Conservation (phyloP, 768 basidiomycete genomes). For the Daedalea quercina region DNA sequence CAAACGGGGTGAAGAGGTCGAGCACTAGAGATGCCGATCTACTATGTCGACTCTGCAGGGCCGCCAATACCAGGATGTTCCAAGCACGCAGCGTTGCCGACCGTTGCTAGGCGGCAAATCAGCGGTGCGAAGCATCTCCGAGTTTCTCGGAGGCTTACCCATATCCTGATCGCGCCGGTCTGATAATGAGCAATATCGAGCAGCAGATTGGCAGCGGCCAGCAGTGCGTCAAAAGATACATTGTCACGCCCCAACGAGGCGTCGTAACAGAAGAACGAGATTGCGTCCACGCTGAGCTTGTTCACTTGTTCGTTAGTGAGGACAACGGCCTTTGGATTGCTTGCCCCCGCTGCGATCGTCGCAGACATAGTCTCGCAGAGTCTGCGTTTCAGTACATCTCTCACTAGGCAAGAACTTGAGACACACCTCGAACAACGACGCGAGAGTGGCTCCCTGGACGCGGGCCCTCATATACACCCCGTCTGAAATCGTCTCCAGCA, state of each 20-base stretch:
- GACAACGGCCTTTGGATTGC: constrained; percentile 2
- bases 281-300: constrained; percentile 42
- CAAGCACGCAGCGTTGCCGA: constrained; percentile 42
- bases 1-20: constrained; percentile 44
- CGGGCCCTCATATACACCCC: constrained; percentile 15
- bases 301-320: constrained; percentile 28
- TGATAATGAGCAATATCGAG: constrained; percentile 43
- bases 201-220: constrained; percentile 47
- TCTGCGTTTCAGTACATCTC: not conserved
- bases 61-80: constrained; percentile 56
- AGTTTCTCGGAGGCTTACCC: constrained; percentile 18
- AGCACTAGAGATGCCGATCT: constrained; percentile 38
- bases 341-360: not conserved
- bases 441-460: constrained; percentile 11
- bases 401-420: not conserved
- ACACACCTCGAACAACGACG: constrained; percentile 37
- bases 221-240: constrained; percentile 43
- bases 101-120: not conserved
- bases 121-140: too few relatives aligned
- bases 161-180: constrained; percentile 29
- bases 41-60: constrained; percentile 34
- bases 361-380: constrained; percentile 7
- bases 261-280: constrained; percentile 48
- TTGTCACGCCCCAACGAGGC: constrained; percentile 32
- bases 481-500: constrained; percentile 18